Evolutionary conservation across 805 yeast species (phyloP).

Genomic region (Pichia membranifaciens): DNA sequence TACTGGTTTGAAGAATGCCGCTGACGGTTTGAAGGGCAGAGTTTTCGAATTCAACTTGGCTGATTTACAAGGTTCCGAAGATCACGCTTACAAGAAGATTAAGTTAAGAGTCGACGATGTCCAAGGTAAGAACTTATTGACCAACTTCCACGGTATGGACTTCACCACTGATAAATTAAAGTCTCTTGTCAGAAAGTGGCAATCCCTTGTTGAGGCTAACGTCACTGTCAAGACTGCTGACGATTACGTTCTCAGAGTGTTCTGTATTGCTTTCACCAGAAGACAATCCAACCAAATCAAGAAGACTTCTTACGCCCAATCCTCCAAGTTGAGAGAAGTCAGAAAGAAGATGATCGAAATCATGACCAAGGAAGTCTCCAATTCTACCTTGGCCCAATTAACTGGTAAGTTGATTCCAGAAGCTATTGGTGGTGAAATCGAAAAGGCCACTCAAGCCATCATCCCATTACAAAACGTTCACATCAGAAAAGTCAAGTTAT

Average conservation of each 20-base stretch:
- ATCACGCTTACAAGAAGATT: constrained; percentile 96
- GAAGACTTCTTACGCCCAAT: constrained; percentile 97
- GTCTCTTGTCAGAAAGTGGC: constrained; percentile 98
- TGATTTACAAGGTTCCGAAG: constrained; percentile 98
- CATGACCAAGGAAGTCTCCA: constrained; percentile 93
- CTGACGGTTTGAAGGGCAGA: constrained; percentile 97
- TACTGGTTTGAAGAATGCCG: constrained; percentile 96
- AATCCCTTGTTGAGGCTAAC: constrained; percentile 94
- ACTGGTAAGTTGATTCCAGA: constrained; percentile 97
- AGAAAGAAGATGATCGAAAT: constrained; percentile 96
- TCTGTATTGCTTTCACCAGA: constrained; percentile 98
- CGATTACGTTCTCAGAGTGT: constrained; percentile 93
- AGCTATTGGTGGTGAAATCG: constrained; percentile 97
- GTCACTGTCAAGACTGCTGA: constrained; percentile 97
- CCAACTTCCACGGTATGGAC: constrained; percentile 99
- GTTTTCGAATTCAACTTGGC: constrained; percentile 93
- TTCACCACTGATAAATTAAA: constrained; percentile 97
- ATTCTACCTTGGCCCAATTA: constrained; percentile 93
- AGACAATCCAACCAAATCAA: constrained; percentile 94
- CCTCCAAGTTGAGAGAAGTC: constrained; percentile 94
- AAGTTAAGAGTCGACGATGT: constrained; percentile 98
- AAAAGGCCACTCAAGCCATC: constrained; percentile 90
- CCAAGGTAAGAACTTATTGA: constrained; percentile 96
- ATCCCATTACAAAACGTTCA: constrained; percentile 98
- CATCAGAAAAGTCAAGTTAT: constrained; percentile 97